Evolutionary conservation across 768 basidiomycete species (phyloP).

Genomic region (Hysterangium stoloniferum): DNA sequence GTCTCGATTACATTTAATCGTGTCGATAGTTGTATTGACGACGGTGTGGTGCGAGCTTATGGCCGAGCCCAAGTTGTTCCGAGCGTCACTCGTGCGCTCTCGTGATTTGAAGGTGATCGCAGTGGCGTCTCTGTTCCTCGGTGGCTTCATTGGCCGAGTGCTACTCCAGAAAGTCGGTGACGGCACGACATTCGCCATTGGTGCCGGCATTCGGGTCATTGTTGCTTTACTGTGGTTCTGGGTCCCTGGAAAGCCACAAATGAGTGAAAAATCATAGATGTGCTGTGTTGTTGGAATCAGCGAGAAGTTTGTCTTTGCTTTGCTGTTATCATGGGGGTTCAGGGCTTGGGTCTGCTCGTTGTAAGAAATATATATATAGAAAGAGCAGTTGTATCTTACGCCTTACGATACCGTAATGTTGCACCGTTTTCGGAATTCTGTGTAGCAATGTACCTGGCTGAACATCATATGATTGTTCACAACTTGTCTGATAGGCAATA

Average conservation of each 20-base stretch:
- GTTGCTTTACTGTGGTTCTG: slow-evolving; percentile 61
- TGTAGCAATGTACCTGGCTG: too few relatives aligned
- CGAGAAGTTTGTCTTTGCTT: too few relatives aligned
- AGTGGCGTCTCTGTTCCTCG: slow-evolving; percentile 57
- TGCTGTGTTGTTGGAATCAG: too few relatives aligned
- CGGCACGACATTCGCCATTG: slow-evolving; percentile 59
- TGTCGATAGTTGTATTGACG: slow-evolving; percentile 79
- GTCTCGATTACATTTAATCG: too few relatives aligned
- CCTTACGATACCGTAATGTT: too few relatives aligned
- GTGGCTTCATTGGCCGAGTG: slow-evolving; percentile 49
- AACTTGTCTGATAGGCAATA: too few relatives aligned
- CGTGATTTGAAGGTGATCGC: slow-evolving; percentile 69
- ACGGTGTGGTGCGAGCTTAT: slow-evolving; percentile 86
- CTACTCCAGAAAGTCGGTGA: slow-evolving; percentile 37
- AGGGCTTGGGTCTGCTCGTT: too few relatives aligned
- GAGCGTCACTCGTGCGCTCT: slow-evolving; percentile 39
- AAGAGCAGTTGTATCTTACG: too few relatives aligned
- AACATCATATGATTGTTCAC: too few relatives aligned
- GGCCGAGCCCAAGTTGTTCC: slow-evolving; percentile 71
- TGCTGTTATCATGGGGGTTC: too few relatives aligned
- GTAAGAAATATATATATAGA: too few relatives aligned
- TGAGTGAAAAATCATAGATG: not conserved
- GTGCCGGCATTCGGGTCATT: slow-evolving; percentile 51
- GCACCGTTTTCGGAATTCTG: too few relatives aligned
- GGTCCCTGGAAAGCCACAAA: slow-evolving; percentile 36